Conservation (phyloP, 2,329 filamentous ascomycete species). For the Sporothrix protearum region DNA sequence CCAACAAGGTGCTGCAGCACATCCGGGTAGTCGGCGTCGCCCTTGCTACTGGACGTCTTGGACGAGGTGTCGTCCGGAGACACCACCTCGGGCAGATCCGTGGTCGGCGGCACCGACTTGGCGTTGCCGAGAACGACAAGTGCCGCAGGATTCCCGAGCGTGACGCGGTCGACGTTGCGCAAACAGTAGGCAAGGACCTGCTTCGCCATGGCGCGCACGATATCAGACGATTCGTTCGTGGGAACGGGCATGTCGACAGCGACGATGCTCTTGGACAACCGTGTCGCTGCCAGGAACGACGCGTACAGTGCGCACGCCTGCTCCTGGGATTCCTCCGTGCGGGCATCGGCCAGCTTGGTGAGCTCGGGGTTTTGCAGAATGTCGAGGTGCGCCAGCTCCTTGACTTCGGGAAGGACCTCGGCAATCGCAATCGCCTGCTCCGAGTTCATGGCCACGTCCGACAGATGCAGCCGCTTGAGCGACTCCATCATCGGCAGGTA, state of each 20-base stretch:
- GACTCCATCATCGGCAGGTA: constrained; percentile 74
- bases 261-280: constrained; percentile 77
- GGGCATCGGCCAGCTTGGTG: constrained; percentile 66
- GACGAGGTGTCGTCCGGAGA: background rate
- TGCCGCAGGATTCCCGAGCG: constrained; percentile 47
- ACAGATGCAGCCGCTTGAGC: constrained; percentile 81
- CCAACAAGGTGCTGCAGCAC: constrained; percentile 85
- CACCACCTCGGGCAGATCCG: constrained; percentile 28
- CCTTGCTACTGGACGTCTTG: constrained; percentile 31
- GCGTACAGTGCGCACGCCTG: constrained; percentile 93
- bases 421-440: constrained; percentile 88
- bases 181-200: constrained; percentile 94
- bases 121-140: constrained; percentile 43
- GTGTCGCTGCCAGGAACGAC: constrained; percentile 80
- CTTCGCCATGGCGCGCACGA: constrained; percentile 87
- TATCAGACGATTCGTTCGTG: constrained; percentile 73
- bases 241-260: constrained; percentile 92
- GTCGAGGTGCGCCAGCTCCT: constrained; percentile 77
- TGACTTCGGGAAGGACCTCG: constrained; percentile 83
- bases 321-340: constrained; percentile 76
- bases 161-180: constrained; percentile 79
- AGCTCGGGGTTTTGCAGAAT: constrained; percentile 78
- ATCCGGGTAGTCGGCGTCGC: constrained; percentile 61
- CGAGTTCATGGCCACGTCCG: constrained; percentile 76
- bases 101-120: constrained; percentile 25